These are phyloP conservation scores for Coemansia sp. DNA, from an alignment of 192 early-diverging fungal species.

Conservation along the genomic window DNA sequence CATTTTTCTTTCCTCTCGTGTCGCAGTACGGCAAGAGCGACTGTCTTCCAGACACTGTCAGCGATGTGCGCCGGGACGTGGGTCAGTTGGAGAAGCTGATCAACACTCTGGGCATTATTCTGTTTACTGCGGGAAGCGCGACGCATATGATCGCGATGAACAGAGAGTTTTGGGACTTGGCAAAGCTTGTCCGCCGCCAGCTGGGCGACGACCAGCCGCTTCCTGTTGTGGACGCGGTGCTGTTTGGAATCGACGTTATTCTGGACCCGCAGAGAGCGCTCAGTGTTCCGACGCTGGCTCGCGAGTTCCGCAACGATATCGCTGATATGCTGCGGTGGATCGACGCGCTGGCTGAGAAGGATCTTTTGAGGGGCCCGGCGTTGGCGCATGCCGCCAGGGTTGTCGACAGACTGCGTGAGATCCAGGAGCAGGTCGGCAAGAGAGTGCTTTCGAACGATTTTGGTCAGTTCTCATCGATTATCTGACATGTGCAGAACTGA, in stretches of 20 bases:
- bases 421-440: conserved; percentile 30
- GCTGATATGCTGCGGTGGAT: conserved; percentile 38
- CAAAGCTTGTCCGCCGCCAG: conserved; percentile 22
- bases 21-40: conserved; percentile 46
- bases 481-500: background rate
- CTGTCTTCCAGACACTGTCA: conserved; percentile 16
- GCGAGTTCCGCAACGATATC: conserved; percentile 44
- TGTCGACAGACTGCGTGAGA: conserved; percentile 30
- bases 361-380: conserved; percentile 9
- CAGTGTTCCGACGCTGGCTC: conserved; percentile 35
- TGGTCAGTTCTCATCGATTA: conserved; percentile 23
- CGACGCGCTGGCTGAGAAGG: conserved; percentile 14
- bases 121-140: conserved; percentile 33
- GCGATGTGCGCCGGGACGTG: conserved; percentile 34
- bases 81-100: conserved; percentile 34
- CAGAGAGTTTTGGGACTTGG: conserved; percentile 48
- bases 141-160: conserved; percentile 44
- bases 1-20: conserved; percentile 51
- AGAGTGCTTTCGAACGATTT: conserved; percentile 14
- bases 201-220: conserved; percentile 16
- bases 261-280: conserved; percentile 36
- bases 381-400: conserved; percentile 36
- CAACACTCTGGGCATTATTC: conserved; percentile 44
- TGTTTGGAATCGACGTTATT: conserved; percentile 50
- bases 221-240: conserved; percentile 40